Conservation (phyloP, 306 rosid species). For the Oemleria cerasiformis region DNA sequence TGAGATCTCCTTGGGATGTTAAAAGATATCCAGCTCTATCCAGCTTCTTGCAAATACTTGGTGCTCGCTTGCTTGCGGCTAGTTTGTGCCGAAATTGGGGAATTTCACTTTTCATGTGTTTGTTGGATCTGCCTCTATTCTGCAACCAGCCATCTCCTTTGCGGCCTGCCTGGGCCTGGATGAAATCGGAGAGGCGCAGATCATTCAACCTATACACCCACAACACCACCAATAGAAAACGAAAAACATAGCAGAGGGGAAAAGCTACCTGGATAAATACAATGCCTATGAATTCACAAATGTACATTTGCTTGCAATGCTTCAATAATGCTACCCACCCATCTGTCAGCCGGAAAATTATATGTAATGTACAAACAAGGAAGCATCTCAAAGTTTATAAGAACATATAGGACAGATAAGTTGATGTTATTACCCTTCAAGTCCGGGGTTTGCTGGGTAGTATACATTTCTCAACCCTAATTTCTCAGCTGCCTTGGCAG, state of each 20-base stretch:
- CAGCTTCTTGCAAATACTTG: background rate
- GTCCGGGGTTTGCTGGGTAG: conserved; percentile 75
- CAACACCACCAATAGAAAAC: conserved; percentile 5
- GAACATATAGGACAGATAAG: conserved; percentile 1
- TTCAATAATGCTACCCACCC: conserved; percentile 87
- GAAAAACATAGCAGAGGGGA: conserved; percentile 10
- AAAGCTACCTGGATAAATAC: conserved; percentile 34
- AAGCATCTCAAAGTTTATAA: background rate
- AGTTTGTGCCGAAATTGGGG: background rate
- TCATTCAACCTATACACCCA: background rate
- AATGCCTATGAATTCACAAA: conserved; percentile 14
- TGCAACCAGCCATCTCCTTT: background rate
- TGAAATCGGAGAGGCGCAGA: conserved; percentile 5
- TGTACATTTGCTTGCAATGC: conserved; percentile 53
- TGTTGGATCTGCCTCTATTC: background rate
- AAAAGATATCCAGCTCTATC: background rate
- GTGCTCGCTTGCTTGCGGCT: background rate
- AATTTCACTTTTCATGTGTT: background rate
- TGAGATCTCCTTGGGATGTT: conserved; percentile 6
- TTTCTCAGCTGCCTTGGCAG: conserved; percentile 70
- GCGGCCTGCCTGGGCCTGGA: conserved; percentile 4
- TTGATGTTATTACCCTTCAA: conserved; percentile 69
- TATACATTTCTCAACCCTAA: conserved; percentile 78
- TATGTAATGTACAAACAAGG: background rate
- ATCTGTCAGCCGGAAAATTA: conserved; percentile 44